Conservation (phyloP, 805 yeast species). For the Lachancea cidri region DNA sequence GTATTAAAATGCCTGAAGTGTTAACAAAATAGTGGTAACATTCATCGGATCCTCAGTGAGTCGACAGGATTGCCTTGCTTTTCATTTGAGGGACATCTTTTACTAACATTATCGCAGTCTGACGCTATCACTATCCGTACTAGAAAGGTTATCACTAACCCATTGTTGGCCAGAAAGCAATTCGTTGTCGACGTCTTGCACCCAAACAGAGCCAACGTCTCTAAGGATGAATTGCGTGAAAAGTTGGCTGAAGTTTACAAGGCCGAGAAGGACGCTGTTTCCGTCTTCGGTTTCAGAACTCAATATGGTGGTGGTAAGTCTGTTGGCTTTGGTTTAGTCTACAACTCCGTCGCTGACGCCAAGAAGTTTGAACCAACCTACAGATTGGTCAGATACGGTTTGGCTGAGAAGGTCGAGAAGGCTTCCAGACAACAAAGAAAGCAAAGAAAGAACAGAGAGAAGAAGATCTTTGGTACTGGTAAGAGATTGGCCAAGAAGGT, state of each 20-base stretch:
- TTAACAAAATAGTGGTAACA: too few relatives aligned
- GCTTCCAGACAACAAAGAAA: conserved; percentile 99
- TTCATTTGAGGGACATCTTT: too few relatives aligned
- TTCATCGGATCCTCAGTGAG: too few relatives aligned
- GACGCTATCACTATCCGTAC: conserved; percentile 99
- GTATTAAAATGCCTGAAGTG: too few relatives aligned
- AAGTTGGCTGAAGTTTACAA: conserved; percentile 83
- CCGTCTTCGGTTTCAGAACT: conserved; percentile 99
- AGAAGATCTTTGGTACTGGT: conserved; percentile 98
- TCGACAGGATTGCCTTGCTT: too few relatives aligned
- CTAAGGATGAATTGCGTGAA: conserved; percentile 99
- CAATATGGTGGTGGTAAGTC: conserved; percentile 99
- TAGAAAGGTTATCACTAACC: conserved; percentile 97
- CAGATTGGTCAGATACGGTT: conserved; percentile 99
- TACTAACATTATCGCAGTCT: conserved; percentile 50
- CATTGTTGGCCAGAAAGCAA: conserved; percentile 98
- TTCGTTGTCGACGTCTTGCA: conserved; percentile 98
- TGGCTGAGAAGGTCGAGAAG: conserved; percentile 93
- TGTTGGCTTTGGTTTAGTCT: conserved; percentile 97
- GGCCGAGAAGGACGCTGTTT: conserved; percentile 88
- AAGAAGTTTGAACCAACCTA: conserved; percentile 98
- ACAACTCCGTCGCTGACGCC: conserved; percentile 96
- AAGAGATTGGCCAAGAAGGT: conserved; percentile 87
- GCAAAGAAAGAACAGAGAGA: conserved; percentile 99
- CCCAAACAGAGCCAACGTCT: conserved; percentile 98